Conservation (phyloP, 2,329 filamentous ascomycete genomes). For the Fusarium anthophilum region DNA sequence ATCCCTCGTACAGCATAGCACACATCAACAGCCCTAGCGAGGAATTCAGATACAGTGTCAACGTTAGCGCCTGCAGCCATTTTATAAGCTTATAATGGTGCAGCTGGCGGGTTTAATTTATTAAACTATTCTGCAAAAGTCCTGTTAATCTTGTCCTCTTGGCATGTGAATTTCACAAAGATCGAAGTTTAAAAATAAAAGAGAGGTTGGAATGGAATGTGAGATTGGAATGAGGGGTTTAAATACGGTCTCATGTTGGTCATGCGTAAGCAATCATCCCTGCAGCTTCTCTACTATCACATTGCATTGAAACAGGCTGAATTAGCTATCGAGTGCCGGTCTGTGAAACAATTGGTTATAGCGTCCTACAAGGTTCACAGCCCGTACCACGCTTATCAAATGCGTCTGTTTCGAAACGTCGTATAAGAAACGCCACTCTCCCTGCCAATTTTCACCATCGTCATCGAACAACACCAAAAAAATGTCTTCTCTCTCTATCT, state of each 20-base stretch:
- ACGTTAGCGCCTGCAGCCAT: slow-evolving; percentile 36
- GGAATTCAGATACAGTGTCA: slow-evolving; percentile 20
- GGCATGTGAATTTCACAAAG: neutral
- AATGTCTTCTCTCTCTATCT: slow-evolving; percentile 11
- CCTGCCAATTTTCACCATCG: neutral
- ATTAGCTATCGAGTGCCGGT: neutral
- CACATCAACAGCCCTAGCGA: slow-evolving; percentile 23
- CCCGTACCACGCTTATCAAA: slow-evolving; percentile 6
- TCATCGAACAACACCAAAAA: neutral
- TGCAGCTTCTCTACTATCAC: neutral
- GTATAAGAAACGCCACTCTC: slow-evolving; percentile 26
- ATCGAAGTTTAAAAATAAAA: neutral
- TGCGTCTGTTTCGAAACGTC: slow-evolving; percentile 9
- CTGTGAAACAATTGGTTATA: slow-evolving; percentile 4
- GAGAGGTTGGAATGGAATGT: slow-evolving; percentile 6
- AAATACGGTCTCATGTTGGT: slow-evolving; percentile 22
- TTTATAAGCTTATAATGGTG: slow-evolving; percentile 47
- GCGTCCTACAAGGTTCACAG: slow-evolving; percentile 20
- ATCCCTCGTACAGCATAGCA: slow-evolving; percentile 7
- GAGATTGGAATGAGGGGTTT: slow-evolving; percentile 28
- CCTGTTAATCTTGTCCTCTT: neutral
- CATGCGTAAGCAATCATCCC: slow-evolving; percentile 16
- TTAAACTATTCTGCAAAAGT: neutral
- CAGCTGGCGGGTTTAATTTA: slow-evolving; percentile 1
- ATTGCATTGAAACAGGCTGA: slow-evolving; percentile 3